Conservation (phyloP, 2,329 filamentous ascomycete species). For the Aspergillus sp. region DNA sequence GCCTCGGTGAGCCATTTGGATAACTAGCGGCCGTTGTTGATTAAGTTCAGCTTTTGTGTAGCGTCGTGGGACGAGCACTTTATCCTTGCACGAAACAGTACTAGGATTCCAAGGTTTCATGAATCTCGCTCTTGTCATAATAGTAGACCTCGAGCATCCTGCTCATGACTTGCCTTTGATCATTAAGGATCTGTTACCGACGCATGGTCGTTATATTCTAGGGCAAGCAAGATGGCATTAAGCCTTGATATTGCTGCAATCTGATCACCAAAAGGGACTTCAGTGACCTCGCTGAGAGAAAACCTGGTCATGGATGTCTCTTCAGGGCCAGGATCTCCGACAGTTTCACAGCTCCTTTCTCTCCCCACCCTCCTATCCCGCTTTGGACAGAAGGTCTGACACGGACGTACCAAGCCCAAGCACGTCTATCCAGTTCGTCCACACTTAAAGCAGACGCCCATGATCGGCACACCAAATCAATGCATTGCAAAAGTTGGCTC, state of each 20-base stretch:
- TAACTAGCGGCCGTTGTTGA: background rate
- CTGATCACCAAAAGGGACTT: background rate
- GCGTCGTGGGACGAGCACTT: background rate
- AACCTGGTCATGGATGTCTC: slow-evolving; percentile 14
- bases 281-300: background rate
- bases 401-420: slow-evolving; percentile 79
- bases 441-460: slow-evolving; percentile 66
- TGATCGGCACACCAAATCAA: slow-evolving; percentile 71
- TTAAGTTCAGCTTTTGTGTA: background rate
- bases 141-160: background rate
- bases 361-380: slow-evolving; percentile 78
- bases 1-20: background rate
- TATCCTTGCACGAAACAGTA: background rate
- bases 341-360: slow-evolving; percentile 70
- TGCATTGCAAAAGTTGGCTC: slow-evolving; percentile 65
- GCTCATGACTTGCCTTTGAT: background rate
- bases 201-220: no score
- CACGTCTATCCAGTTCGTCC: slow-evolving; percentile 70
- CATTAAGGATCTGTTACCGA: background rate
- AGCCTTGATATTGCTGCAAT: background rate
- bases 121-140: background rate
- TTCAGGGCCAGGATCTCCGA: slow-evolving; percentile 58
- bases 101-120: background rate
- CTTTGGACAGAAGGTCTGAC: slow-evolving; percentile 73
- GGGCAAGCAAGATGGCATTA: background rate